Evolutionary conservation across 2,329 filamentous ascomycete genomes (phyloP).

Genomic region (Basipetospora chlamydospora): DNA sequence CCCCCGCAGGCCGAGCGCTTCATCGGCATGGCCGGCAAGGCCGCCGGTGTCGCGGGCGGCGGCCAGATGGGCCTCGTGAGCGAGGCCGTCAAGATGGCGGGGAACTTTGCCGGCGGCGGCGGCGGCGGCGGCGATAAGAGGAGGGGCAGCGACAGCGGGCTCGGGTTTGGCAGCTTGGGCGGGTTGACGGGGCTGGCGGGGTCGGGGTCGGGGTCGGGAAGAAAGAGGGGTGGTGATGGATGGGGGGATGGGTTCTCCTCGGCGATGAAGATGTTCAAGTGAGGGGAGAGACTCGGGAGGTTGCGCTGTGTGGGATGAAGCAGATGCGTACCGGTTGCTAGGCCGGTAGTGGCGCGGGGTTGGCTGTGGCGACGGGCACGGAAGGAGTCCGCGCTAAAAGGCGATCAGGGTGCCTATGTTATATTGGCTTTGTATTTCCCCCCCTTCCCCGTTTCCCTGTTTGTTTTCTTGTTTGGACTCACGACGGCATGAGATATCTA

Average conservation of each 20-base stretch:
- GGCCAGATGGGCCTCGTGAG: constrained; percentile 34
- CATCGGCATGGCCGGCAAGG: constrained; percentile 36
- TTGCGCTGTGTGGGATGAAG: too few relatives aligned
- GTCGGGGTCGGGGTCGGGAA: not conserved
- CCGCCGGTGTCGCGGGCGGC: constrained; percentile 32
- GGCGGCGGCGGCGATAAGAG: constrained; percentile 6
- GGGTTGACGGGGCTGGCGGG: too few relatives aligned
- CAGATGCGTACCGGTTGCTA: too few relatives aligned
- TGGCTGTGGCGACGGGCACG: too few relatives aligned
- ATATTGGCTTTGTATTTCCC: too few relatives aligned
- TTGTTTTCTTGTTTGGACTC: too few relatives aligned
- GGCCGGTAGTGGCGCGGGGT: too few relatives aligned
- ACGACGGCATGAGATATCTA: too few relatives aligned
- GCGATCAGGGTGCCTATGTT: too few relatives aligned
- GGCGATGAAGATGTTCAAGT: not conserved
- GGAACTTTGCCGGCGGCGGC: constrained; percentile 15
- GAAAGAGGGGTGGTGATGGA: not conserved
- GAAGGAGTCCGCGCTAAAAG: too few relatives aligned
- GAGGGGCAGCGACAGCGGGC: constrained; percentile 1
- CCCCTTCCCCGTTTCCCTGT: too few relatives aligned
- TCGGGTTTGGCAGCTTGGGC: constrained; percentile 2
- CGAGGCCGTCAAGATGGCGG: constrained; percentile 41
- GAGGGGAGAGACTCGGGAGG: too few relatives aligned
- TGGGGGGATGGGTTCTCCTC: not conserved
- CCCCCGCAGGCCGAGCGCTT: constrained; percentile 48